phyloP scores from a whole-genome alignment of 306 rosid species.

The Cicer chorassanicum region DNA sequence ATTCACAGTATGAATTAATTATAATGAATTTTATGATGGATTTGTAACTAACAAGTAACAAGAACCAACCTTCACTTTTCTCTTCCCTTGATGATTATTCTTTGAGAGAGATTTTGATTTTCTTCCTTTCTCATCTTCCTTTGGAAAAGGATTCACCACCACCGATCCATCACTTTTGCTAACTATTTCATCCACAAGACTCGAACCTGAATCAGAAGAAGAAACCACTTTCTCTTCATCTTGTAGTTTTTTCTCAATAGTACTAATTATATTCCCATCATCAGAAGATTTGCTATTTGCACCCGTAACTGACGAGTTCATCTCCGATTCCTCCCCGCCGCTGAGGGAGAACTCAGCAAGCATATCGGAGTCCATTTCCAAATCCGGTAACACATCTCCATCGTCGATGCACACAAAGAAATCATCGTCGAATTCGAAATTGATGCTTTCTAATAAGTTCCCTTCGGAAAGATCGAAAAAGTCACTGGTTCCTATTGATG shows the following conservation, averaged over 20 bases:
- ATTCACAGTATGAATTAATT: too few species aligned
- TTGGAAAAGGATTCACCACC: conserved; percentile 38
- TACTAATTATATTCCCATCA: not conserved
- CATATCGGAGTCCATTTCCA: conserved; percentile 85
- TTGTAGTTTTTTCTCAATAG: conserved; percentile 1
- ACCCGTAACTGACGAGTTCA: conserved; percentile 49
- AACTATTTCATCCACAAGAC: conserved; percentile 58
- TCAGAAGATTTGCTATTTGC: conserved; percentile 40
- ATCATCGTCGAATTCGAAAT: conserved; percentile 63
- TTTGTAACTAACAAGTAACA: not conserved
- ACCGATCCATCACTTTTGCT: conserved; percentile 55
- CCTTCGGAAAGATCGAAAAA: conserved; percentile 69
- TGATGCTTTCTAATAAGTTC: conserved; percentile 69
- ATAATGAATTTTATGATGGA: too few species aligned
- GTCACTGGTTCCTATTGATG: conserved; percentile 54
- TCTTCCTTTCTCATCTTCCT: conserved; percentile 55
- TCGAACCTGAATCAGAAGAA: conserved; percentile 55
- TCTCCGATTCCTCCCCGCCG: conserved; percentile 58
- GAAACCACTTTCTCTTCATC: conserved; percentile 48
- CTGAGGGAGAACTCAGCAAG: conserved; percentile 74
- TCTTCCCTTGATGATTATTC: conserved; percentile 68
- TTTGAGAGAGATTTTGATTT: conserved; percentile 66
- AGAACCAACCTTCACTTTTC: conserved; percentile 71
- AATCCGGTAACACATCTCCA: conserved; percentile 74
- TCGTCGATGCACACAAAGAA: conserved; percentile 66